Evolutionary conservation across 345 rosid genomes (phyloP).

Genomic region (Isatis tinctoria): DNA sequence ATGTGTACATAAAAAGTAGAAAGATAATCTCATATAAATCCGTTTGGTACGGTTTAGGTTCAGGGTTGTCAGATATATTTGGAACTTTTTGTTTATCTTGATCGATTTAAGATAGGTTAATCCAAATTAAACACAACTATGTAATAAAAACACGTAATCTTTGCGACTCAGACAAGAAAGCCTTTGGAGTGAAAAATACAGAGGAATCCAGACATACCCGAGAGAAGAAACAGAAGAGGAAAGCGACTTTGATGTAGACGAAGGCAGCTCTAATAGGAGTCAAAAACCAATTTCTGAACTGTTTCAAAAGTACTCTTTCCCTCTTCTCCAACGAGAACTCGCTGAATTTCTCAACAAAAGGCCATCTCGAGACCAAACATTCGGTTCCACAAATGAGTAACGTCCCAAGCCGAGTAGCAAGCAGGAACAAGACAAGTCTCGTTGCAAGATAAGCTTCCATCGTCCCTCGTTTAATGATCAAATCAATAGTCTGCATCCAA

Average conservation of each 20-base stretch:
- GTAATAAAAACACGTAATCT: not conserved
- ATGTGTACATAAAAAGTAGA: not conserved
- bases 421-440: constrained; percentile 41
- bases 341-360: constrained; percentile 45
- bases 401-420: constrained; percentile 71
- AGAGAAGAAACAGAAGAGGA: constrained; percentile 50
- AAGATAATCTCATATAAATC: not conserved
- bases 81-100: not conserved
- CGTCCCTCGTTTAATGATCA: constrained; percentile 19
- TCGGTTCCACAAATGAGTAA: constrained; percentile 59
- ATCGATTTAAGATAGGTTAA: not conserved
- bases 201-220: constrained; percentile 40
- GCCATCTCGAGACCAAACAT: constrained; percentile 45
- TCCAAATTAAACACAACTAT: not conserved
- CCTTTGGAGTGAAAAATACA: not conserved
- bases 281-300: constrained; percentile 40
- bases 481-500: constrained; percentile 25
- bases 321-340: constrained; percentile 49
- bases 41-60: not conserved
- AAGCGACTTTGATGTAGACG: constrained; percentile 35
- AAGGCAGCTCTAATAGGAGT: constrained; percentile 55
- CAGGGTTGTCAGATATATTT: not conserved
- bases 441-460: constrained; percentile 24
- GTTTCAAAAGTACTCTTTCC: constrained; percentile 53
- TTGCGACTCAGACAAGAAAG: not conserved